These are phyloP conservation scores for Didymella pinodella DNA, from an alignment of 2,329 filamentous ascomycete genomes.

Conservation along the genomic window DNA sequence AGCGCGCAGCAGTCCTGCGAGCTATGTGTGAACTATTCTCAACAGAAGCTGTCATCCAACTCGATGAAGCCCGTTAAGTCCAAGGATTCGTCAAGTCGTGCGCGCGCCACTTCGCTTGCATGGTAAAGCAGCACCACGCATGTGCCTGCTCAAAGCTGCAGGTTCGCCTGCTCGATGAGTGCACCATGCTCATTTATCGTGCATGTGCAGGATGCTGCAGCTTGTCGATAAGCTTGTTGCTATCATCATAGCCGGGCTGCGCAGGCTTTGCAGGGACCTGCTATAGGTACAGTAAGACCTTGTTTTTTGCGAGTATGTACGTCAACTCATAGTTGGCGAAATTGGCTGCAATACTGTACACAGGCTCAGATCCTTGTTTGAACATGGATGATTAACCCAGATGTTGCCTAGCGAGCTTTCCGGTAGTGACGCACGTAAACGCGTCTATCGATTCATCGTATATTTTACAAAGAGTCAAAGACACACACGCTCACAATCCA, in stretches of 20 bases:
- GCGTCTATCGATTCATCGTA: not conserved
- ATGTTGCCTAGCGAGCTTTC: not conserved
- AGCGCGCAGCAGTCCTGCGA: slow-evolving; percentile 4
- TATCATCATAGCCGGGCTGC: slow-evolving; percentile 2
- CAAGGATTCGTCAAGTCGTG: not conserved
- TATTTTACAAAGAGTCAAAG: no score
- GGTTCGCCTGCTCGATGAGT: not conserved
- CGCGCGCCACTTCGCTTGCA: slow-evolving; percentile 10
- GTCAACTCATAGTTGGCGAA: not conserved
- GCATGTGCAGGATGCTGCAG: slow-evolving; percentile 15
- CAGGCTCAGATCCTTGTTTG: not conserved
- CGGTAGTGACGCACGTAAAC: not conserved
- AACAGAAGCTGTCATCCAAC: not conserved
- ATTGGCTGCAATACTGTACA: not conserved
- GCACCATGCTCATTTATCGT: slow-evolving; percentile 6
- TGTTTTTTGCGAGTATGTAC: not conserved
- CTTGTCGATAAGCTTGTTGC: slow-evolving; percentile 9
- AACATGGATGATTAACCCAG: not conserved
- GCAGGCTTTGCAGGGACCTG: slow-evolving; percentile 2
- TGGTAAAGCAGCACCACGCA: slow-evolving; percentile 15
- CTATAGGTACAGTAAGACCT: not conserved
- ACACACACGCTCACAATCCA: not conserved
- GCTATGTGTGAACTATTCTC: not conserved
- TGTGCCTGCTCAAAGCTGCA: not conserved
- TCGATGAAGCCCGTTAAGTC: not conserved